Evolutionary conservation across 2,329 filamentous ascomycete species (phyloP).

Genomic region (Scytalidium lignicola): DNA sequence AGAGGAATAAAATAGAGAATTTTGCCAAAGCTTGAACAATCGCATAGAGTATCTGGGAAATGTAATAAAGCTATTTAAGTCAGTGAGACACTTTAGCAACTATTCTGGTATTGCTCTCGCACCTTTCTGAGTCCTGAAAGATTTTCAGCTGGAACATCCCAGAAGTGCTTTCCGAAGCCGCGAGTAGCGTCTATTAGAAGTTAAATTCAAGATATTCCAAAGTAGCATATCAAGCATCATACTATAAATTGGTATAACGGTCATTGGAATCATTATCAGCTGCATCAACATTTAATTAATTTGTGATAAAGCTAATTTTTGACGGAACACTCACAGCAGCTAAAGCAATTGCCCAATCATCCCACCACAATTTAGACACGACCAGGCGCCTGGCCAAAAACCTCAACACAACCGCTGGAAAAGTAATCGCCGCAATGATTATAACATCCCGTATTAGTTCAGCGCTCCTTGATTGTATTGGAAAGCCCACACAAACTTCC

Average conservation of each 20-base stretch:
- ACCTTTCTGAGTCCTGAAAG: slow-evolving; percentile 12
- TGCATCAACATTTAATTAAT: slow-evolving; percentile 1
- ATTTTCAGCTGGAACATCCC: slow-evolving; percentile 11
- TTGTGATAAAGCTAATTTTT: neutral
- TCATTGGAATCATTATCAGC: slow-evolving; percentile 13
- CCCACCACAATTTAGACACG: slow-evolving; percentile 11
- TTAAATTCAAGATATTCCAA: neutral
- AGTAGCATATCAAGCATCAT: neutral
- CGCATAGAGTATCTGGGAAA: slow-evolving; percentile 15
- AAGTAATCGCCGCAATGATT: slow-evolving; percentile 10
- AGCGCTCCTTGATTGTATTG: slow-evolving; percentile 7
- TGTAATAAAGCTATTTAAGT: slow-evolving; percentile 15
- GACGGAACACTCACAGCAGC: slow-evolving; percentile 7
- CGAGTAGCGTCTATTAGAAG: slow-evolving; percentile 8
- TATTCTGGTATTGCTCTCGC: neutral
- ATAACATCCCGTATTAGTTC: slow-evolving; percentile 10
- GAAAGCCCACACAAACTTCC: slow-evolving; percentile 10
- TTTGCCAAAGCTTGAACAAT: slow-evolving; percentile 15
- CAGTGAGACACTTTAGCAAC: neutral
- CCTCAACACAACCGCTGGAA: slow-evolving; percentile 10
- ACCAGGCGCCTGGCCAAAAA: slow-evolving; percentile 12
- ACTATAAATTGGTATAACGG: slow-evolving; percentile 12
- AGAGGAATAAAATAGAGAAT: slow-evolving; percentile 16
- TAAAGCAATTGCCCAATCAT: slow-evolving; percentile 12
- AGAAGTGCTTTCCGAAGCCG: slow-evolving; percentile 16